These are phyloP conservation scores for Talaromyces funiculosus DNA, from an alignment of 2,329 filamentous ascomycete species.

Conservation along the genomic window DNA sequence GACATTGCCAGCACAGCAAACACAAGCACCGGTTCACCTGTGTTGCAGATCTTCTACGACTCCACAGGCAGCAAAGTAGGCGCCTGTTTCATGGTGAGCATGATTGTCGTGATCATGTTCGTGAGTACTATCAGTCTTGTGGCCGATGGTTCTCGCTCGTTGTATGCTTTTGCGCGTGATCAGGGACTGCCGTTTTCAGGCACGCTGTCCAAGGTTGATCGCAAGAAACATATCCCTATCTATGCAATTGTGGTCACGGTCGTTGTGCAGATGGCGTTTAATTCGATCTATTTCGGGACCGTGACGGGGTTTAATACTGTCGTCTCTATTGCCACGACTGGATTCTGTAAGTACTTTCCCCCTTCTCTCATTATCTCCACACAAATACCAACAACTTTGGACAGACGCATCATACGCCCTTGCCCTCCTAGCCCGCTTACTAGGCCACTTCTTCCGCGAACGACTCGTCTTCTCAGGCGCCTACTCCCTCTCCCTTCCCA, in stretches of 20 bases:
- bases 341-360: conserved; percentile 43
- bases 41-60: conserved; percentile 51
- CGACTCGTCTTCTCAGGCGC: conserved; percentile 23
- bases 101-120: conserved; percentile 47
- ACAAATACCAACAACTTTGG: not conserved
- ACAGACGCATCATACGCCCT: conserved; percentile 53
- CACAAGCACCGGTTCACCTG: conserved; percentile 46
- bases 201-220: conserved; percentile 43
- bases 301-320: conserved; percentile 53
- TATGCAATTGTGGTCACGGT: conserved; percentile 46
- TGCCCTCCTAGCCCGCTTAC: conserved; percentile 48
- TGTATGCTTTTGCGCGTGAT: conserved; percentile 47
- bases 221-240: conserved; percentile 44
- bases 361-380: not conserved
- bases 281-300: conserved; percentile 52
- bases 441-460: conserved; percentile 42
- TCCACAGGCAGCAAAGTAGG: conserved; percentile 43
- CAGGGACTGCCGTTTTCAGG: conserved; percentile 49
- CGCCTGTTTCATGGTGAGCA: conserved; percentile 40
- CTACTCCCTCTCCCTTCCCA: conserved; percentile 37
- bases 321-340: conserved; percentile 52
- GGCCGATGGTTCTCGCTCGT: conserved; percentile 43
- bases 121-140: conserved; percentile 44
- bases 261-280: conserved; percentile 48
- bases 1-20: conserved; percentile 44